These are phyloP conservation scores for Citrullus mucosospermus DNA, from an alignment of 306 rosid genomes.

Conservation along the genomic window DNA sequence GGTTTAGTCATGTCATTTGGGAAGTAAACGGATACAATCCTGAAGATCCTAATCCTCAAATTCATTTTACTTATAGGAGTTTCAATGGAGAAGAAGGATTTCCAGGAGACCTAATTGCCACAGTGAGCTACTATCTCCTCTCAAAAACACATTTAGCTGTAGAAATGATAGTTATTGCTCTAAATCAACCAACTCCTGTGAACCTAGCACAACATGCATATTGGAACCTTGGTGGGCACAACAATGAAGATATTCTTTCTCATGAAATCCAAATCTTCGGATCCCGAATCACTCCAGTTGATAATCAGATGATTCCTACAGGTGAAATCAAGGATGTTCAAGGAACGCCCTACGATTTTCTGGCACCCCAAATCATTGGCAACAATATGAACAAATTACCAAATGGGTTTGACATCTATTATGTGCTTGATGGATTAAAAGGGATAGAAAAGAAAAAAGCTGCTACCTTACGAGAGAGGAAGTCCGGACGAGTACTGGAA, in stretches of 20 bases:
- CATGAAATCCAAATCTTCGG: background rate
- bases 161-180: background rate
- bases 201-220: conserved; percentile 6
- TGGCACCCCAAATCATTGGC: background rate
- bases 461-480: background rate
- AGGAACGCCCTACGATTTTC: conserved; percentile 10
- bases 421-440: background rate
- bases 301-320: background rate
- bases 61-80: background rate
- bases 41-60: background rate
- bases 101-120: background rate
- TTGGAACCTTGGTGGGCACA: conserved; percentile 13
- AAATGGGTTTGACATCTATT: conserved; percentile 3
- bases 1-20: conserved; percentile 8
- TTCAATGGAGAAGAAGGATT: conserved; percentile 6
- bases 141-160: background rate
- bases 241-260: background rate
- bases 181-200: conserved; percentile 10
- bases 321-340: background rate
- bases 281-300: background rate
- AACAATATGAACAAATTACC: background rate
- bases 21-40: background rate
- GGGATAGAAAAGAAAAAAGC: background rate
- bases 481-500: conserved; percentile 7
- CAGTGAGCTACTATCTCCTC: background rate